Evolutionary conservation across 2,329 filamentous ascomycete genomes (phyloP).

Genomic region (Fusarium penzigii): DNA sequence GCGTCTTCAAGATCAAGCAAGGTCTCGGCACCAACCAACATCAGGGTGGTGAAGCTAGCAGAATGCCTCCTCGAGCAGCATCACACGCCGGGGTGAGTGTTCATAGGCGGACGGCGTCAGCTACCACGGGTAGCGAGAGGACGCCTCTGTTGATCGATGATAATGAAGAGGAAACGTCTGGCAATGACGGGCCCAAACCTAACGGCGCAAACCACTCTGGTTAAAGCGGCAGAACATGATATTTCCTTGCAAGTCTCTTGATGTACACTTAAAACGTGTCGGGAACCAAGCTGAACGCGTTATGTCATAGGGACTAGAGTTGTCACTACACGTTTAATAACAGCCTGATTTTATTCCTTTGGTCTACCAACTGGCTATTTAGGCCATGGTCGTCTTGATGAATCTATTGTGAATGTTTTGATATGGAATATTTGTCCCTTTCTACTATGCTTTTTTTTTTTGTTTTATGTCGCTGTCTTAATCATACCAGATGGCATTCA

Average conservation of each 20-base stretch:
- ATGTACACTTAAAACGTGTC: too few relatives aligned
- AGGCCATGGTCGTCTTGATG: too few relatives aligned
- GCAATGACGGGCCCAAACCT: conserved; percentile 9
- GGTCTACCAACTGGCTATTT: too few relatives aligned
- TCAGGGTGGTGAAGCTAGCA: conserved; percentile 11
- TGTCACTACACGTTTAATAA: too few relatives aligned
- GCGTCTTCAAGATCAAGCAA: conserved; percentile 68
- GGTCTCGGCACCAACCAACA: conserved; percentile 29
- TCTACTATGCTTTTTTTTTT: background rate
- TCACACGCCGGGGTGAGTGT: conserved; percentile 26
- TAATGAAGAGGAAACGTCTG: conserved; percentile 21
- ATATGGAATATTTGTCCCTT: background rate
- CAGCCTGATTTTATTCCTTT: too few relatives aligned
- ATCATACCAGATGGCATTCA: conserved; percentile 97
- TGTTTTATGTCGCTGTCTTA: conserved; percentile 13
- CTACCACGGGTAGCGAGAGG: conserved; percentile 25
- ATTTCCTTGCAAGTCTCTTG: background rate
- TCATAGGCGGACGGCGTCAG: background rate
- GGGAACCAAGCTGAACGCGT: too few relatives aligned
- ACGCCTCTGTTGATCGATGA: conserved; percentile 33
- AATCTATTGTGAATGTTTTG: background rate
- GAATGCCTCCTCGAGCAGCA: conserved; percentile 20
- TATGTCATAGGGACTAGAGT: too few relatives aligned
- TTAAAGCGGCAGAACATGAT: conserved; percentile 1
- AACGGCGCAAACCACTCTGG: conserved; percentile 24